Percentiles rank a stretch among this genome's conserved stretches.
phyloP scores from a whole-genome alignment of 164 flowering plant species.

The Liquidambar formosana region DNA sequence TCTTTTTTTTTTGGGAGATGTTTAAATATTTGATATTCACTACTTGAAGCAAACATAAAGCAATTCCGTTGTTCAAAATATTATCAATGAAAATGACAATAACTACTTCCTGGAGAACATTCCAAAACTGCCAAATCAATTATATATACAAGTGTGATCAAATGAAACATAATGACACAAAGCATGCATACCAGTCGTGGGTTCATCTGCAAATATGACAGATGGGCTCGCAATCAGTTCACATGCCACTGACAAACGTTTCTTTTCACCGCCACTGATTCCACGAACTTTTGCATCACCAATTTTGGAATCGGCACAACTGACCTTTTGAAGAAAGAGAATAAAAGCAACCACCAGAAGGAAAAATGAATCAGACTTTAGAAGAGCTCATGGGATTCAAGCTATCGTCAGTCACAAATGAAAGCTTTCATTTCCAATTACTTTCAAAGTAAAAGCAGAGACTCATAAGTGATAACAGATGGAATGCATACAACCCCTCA shows the following conservation, averaged over 20 bases:
- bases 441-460: constrained; percentile 1
- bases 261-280: constrained; percentile 98
- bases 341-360: neutral
- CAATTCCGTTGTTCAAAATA: neutral
- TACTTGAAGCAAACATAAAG: neutral
- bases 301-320: constrained; percentile 86
- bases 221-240: constrained; percentile 98
- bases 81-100: too few species aligned
- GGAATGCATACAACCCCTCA: too few species aligned
- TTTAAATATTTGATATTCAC: neutral
- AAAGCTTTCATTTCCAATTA: neutral
- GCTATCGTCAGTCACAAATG: neutral
- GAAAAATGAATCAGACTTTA: neutral
- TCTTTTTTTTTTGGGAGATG: neutral
- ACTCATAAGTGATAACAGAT: neutral
- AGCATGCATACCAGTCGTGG: constrained; percentile 75
- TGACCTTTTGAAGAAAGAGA: constrained; percentile 53
- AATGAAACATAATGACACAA: neutral
- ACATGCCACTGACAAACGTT: constrained; percentile 92
- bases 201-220: constrained; percentile 97
- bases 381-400: neutral
- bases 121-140: neutral
- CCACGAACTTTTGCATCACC: constrained; percentile 99
- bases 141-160: neutral
- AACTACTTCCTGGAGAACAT: neutral